Percentiles rank a stretch among this genome's conserved stretches.
phyloP scores from a whole-genome alignment of 1,284 basidiomycete species.

The Apiotrichum laibachii region DNA sequence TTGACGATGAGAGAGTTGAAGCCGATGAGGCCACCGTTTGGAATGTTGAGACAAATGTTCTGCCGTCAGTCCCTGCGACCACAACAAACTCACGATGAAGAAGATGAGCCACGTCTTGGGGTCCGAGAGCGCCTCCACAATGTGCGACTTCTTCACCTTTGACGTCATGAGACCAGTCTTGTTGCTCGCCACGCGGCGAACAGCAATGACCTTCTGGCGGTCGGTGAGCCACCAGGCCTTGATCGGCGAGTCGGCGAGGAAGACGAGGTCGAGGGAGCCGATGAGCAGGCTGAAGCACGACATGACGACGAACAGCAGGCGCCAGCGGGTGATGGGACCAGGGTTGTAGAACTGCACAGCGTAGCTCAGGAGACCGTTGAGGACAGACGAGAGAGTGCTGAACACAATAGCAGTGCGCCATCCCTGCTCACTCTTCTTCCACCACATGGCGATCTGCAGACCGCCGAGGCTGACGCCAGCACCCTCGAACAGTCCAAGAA shows the following conservation, averaged over 20 bases:
- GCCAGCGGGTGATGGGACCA: conserved; percentile 14
- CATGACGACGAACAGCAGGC: conserved; percentile 18
- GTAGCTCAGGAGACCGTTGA: conserved; percentile 27
- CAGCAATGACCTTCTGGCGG: conserved; percentile 25
- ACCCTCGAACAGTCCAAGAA: conserved; percentile 24
- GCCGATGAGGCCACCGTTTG: conserved; percentile 19
- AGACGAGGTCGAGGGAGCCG: conserved; percentile 8
- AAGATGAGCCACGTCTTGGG: conserved; percentile 22
- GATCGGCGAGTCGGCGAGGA: conserved; percentile 19
- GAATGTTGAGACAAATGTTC: conserved; percentile 22
- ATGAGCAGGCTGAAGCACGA: conserved; percentile 1
- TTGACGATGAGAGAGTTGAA: conserved; percentile 31
- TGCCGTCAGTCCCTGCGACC: neutral
- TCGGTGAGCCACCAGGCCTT: conserved; percentile 31
- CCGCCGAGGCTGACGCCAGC: conserved; percentile 3
- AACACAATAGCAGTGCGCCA: conserved; percentile 26
- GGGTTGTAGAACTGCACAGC: conserved; percentile 21
- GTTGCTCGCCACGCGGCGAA: conserved; percentile 16
- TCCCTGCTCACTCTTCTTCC: conserved; percentile 24
- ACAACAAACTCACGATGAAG: conserved; percentile 6
- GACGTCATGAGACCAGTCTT: conserved; percentile 27
- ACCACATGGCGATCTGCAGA: conserved; percentile 31
- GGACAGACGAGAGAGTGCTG: conserved; percentile 26
- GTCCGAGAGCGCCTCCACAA: conserved; percentile 24
- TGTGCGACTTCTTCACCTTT: conserved; percentile 15